Evolutionary conservation across 257 asterid species (phyloP).

Genomic region (Scutellaria baicalensis): DNA sequence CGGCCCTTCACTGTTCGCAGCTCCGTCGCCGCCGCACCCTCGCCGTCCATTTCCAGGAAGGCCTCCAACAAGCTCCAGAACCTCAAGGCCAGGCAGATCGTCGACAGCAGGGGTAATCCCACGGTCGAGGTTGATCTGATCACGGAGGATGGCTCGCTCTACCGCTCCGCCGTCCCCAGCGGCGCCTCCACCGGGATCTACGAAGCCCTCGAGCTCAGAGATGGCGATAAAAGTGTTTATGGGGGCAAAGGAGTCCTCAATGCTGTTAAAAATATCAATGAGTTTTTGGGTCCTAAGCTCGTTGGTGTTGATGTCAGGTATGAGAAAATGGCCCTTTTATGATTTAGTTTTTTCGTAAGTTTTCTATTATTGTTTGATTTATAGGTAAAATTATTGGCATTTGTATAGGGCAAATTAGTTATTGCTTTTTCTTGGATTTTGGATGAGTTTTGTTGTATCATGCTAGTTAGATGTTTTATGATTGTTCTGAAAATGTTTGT

Average conservation of each 20-base stretch:
- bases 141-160: constrained; percentile 62
- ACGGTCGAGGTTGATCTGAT: constrained; percentile 96
- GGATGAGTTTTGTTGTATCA: not conserved
- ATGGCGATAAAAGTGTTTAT: constrained; percentile 72
- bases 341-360: not conserved
- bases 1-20: constrained; percentile 41
- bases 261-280: constrained; percentile 76
- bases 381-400: not conserved
- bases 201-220: constrained; percentile 95
- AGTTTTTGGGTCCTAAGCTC: constrained; percentile 76
- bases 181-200: constrained; percentile 99
- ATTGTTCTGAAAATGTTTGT: not conserved
- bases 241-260: constrained; percentile 94
- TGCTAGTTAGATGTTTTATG: not conserved
- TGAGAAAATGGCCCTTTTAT: not conserved
- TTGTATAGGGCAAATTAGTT: not conserved
- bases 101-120: constrained; percentile 97
- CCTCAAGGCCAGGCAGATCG: constrained; percentile 90
- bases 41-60: constrained; percentile 24
- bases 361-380: not conserved
- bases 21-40: constrained; percentile 49
- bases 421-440: not conserved
- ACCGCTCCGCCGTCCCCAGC: constrained; percentile 96
- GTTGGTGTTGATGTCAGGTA: constrained; percentile 91
- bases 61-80: constrained; percentile 46